Evolutionary conservation across 2,329 filamentous ascomycete genomes (phyloP), one percentile per base, ranked within the genome.

Genomic region (Bimuria novae-zelandiae): DNA sequence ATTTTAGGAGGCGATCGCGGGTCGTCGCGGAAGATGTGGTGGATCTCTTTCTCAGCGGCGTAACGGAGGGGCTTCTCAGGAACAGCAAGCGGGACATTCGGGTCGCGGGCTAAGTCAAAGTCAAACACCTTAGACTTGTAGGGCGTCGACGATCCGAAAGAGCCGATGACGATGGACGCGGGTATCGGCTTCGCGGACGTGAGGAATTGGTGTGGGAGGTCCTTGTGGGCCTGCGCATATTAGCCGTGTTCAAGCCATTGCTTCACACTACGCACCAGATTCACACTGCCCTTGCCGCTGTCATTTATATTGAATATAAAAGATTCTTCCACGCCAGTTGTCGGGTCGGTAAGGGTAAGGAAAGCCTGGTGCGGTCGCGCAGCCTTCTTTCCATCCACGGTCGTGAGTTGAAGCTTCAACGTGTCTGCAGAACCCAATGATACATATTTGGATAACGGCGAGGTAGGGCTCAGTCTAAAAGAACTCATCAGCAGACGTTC

Each of bases 311-410:
- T 87, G 64, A 99, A 82, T 1, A 92, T 86, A 67, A 93, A 96
- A 1, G 92, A 92, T 21, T 92, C 87, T 75, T 97, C 92, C 41
- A 99, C 80, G 30, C 90, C 90, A 10, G 86, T 87, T 11, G 81
- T 78, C 10, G 82, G 78, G 64, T 97, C 92, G 64, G 84, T 87
- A 52, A 99, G 76, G 14, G 94, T 82, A 49, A 99, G 81, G 79
- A 97, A 97, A 5, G 92, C 92, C 77, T 99, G 94, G 76, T 99
- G 94, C 64, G 94, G 91, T 61, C 89, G 86, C 81, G 92, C 93
- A 41, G 84, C 82, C 64, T 86, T 87, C 75, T 86, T 86, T 70
- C 84, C 87, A 68, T 96, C 90, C 71, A 89, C 88, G 7, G 90
- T 83, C 29, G 91, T 96, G 66, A 99, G 78, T 61, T 86, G 77